These are phyloP conservation scores for Arthroderma uncinatum DNA, from an alignment of 2,329 filamentous ascomycete species.

Conservation along the genomic window DNA sequence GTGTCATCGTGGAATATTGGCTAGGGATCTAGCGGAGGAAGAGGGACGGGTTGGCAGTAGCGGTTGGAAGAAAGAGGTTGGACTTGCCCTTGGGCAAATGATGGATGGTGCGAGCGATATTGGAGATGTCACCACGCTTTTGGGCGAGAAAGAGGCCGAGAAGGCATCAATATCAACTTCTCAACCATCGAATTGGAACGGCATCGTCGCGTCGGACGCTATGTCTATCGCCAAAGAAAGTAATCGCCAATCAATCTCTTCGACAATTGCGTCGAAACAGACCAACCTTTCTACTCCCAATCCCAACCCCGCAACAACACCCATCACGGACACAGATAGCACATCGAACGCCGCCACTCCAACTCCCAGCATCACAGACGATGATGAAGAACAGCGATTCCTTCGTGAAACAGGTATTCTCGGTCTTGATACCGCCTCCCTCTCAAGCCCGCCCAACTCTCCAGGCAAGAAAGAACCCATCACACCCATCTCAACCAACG, in stretches of 20 bases:
- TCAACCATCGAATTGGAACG: not conserved
- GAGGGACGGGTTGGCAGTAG: constrained; percentile 10
- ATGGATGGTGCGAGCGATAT: constrained; percentile 12
- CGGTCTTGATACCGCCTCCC: constrained; percentile 31
- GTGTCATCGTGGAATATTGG: constrained; percentile 80
- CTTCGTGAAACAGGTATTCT: constrained; percentile 58
- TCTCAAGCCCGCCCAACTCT: constrained; percentile 17
- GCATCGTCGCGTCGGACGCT: not conserved
- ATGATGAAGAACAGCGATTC: constrained; percentile 51
- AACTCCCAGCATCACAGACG: constrained; percentile 42
- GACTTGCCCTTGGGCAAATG: constrained; percentile 23
- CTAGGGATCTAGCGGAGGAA: constrained; percentile 77
- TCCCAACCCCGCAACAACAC: constrained; percentile 10
- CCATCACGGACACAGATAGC: constrained; percentile 15
- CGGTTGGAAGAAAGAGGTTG: constrained; percentile 6
- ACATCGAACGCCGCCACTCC: constrained; percentile 20
- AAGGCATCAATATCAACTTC: not conserved
- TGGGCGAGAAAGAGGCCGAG: not conserved
- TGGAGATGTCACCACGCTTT: not conserved
- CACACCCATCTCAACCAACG: constrained; percentile 26
- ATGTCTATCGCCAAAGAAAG: not conserved
- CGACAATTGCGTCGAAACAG: not conserved
- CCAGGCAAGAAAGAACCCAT: constrained; percentile 34
- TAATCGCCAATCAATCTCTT: not conserved
- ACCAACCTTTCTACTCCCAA: not conserved